A percentile compares a stretch with the other conserved stretches of the same genome.
These are phyloP conservation scores for Cadophora sp. DNA, from an alignment of 2,329 filamentous ascomycete species.

Conservation along the genomic window DNA sequence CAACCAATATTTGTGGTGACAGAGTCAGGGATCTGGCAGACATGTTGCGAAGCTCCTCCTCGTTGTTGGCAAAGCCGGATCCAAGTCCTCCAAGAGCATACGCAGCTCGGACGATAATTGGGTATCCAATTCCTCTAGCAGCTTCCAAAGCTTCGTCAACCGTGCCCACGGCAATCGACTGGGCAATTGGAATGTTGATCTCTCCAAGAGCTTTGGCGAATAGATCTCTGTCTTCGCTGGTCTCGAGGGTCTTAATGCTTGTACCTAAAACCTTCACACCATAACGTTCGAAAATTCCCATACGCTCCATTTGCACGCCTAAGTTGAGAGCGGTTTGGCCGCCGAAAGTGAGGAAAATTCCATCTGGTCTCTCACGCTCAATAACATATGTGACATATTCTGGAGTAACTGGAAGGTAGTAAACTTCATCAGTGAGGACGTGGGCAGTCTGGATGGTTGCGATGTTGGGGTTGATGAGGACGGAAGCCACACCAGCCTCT, in stretches of 20 bases:
- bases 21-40: constrained; percentile 91
- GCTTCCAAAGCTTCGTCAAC: constrained; percentile 92
- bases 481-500: constrained; percentile 88
- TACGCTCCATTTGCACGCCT: constrained; percentile 95
- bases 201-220: constrained; percentile 96
- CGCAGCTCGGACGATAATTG: constrained; percentile 96
- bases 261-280: constrained; percentile 96
- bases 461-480: constrained; percentile 98
- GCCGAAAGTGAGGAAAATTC: constrained; percentile 96
- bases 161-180: constrained; percentile 91
- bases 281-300: constrained; percentile 94
- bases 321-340: constrained; percentile 97
- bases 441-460: constrained; percentile 98
- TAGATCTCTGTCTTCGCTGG: constrained; percentile 93
- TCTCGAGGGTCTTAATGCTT: constrained; percentile 91
- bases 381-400: constrained; percentile 99
- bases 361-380: constrained; percentile 93
- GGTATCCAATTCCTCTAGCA: constrained; percentile 87
- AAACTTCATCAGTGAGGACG: constrained; percentile 94
- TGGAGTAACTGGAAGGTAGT: constrained; percentile 96
- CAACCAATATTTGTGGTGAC: constrained; percentile 94
- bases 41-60: constrained; percentile 92
- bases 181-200: constrained; percentile 96
- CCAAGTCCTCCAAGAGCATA: constrained; percentile 96
- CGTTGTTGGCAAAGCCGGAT: constrained; percentile 93